Conservation (phyloP, 2,329 filamentous ascomycete species). For the Xylariaceae sp. region DNA sequence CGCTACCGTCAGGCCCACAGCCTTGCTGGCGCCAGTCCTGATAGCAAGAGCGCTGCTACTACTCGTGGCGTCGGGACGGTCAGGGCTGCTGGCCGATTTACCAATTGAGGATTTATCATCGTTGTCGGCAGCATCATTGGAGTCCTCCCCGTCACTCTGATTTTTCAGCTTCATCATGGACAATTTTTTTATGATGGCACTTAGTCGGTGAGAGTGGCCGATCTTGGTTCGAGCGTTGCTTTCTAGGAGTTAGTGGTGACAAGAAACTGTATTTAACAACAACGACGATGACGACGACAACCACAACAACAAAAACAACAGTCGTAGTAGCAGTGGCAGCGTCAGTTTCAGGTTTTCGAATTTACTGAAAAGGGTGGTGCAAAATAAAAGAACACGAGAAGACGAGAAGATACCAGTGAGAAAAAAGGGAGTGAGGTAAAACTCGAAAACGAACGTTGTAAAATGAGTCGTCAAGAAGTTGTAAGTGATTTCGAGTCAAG, state of each 20-base stretch:
- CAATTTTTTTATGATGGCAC: conserved; percentile 19
- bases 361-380: not conserved
- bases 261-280: not conserved
- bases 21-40: not conserved
- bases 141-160: conserved; percentile 4
- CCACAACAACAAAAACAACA: not conserved
- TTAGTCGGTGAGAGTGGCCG: conserved; percentile 7
- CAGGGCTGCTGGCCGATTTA: conserved; percentile 7
- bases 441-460: not conserved
- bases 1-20: not conserved
- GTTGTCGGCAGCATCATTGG: conserved; percentile 8
- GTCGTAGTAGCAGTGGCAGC: not conserved
- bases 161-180: conserved; percentile 14
- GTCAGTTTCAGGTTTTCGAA: not conserved
- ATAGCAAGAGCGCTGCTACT: conserved; percentile 7
- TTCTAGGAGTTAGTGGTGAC: not conserved
- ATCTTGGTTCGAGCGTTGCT: conserved; percentile 22
- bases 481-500: not conserved
- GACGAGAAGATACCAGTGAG: no score
- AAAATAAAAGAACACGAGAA: not conserved
- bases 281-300: not conserved
- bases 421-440: not conserved
- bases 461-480: not conserved
- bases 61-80: conserved; percentile 5
- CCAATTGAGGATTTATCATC: conserved; percentile 20